phyloP scores from a whole-genome alignment of 2,329 filamentous ascomycete species.

The Aspergillus awamori region DNA sequence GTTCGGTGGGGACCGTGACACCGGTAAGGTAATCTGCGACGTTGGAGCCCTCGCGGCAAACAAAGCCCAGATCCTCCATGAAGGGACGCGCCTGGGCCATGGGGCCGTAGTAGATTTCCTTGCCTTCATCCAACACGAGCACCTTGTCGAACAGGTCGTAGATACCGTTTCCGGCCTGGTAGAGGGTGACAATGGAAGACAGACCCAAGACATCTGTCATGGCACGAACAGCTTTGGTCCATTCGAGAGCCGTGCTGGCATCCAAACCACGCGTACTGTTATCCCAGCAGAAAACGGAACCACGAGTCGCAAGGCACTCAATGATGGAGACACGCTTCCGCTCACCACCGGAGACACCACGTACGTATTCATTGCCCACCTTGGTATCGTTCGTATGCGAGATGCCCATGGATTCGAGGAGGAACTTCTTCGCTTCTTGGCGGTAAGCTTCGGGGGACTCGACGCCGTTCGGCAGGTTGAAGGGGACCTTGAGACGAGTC shows the following conservation, averaged over 20 bases:
- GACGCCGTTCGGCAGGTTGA: slow-evolving; percentile 50
- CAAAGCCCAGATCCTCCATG: slow-evolving; percentile 67
- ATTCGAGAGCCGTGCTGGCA: slow-evolving; percentile 66
- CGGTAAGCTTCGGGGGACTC: slow-evolving; percentile 51
- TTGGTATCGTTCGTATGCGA: slow-evolving; percentile 65
- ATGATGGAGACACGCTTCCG: slow-evolving; percentile 70
- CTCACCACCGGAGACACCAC: slow-evolving; percentile 70
- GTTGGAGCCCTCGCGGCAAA: slow-evolving; percentile 64
- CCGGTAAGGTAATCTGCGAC: slow-evolving; percentile 68
- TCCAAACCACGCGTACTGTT: slow-evolving; percentile 69
- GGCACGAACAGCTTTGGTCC: slow-evolving; percentile 62
- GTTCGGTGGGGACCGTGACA: slow-evolving; percentile 60
- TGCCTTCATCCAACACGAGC: slow-evolving; percentile 67
- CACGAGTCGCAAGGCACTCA: slow-evolving; percentile 62
- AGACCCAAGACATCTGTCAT: slow-evolving; percentile 66
- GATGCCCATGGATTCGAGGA: slow-evolving; percentile 62
- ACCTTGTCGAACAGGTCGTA: slow-evolving; percentile 73
- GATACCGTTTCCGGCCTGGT: slow-evolving; percentile 71
- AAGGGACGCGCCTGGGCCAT: slow-evolving; percentile 62
- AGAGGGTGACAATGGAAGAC: slow-evolving; percentile 65
- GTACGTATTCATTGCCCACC: slow-evolving; percentile 67
- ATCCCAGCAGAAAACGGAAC: slow-evolving; percentile 67
- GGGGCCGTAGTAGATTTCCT: slow-evolving; percentile 67
- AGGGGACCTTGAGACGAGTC: slow-evolving; percentile 60
- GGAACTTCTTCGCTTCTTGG: slow-evolving; percentile 54